Evolutionary conservation across 1,284 basidiomycete species (phyloP), one percentile per base, ranked within the genome.

Genomic region (Ganoderma leucocontextum): DNA sequence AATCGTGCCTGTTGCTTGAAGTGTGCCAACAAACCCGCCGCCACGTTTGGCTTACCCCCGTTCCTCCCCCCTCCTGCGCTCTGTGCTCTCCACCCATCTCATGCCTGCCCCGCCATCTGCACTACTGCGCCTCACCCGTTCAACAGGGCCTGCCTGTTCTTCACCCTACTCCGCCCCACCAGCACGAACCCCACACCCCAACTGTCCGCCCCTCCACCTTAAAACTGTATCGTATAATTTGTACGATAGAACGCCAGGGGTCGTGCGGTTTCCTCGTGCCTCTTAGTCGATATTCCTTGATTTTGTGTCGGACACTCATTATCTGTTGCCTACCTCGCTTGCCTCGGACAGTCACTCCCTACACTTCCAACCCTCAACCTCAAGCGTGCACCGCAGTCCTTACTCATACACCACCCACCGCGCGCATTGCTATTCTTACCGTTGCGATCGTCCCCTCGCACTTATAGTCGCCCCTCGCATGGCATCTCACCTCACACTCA

Each of bases 1-100:
- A 57, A 68, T 72, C 35, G 65, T 71, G n/a, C 74, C 74, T 25
- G 61, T 76, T 25, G 70, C 75, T 33, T 75, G 65, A 74, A 62
- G 17, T 29, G 52, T 22, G 44, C 38, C 39, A 35, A n/a, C 52
- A 15, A 39, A 13, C 29, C 38, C 52, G 2, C 29, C 17, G 52
- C 52, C 52, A 19, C 52, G 4, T 17, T 33, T 9, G 13, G 33
- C 29, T 19, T 35, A 22, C 4, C 47, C 29, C 47, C 19, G n/a
- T 6, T 19, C 29, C 33, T 25, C 13, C 36, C 22, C 2, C 36
- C 29, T 10, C 36, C 49, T 25, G 49, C 59, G 47, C 52, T 41
- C 49, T 35, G 49, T 17, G 60, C 64, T 25, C 64, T 38, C 49
- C 15, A 36, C 22, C 4, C 29, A 25, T 58, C 19, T 19, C 33